phyloP scores from a whole-genome alignment of 495 filamentous ascomycete genomes.

The Podospora conica region DNA sequence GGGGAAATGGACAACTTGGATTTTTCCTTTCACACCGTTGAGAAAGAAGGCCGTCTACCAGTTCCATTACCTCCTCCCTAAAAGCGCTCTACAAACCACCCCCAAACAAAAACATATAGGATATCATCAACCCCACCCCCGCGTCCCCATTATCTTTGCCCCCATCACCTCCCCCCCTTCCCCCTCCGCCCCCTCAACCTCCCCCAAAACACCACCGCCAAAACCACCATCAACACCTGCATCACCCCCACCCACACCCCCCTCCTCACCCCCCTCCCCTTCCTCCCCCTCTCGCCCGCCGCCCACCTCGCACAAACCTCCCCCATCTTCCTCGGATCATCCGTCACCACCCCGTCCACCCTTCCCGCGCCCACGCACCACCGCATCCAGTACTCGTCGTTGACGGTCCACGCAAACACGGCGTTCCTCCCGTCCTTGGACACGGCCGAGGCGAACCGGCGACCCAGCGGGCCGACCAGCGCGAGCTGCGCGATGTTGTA shows the following conservation, averaged over 20 bases:
- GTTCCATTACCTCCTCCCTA: not conserved
- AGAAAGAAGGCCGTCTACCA: not conserved
- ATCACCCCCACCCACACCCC: constrained; percentile 16
- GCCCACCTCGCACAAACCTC: constrained; percentile 34
- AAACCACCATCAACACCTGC: constrained; percentile 14
- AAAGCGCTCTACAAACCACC: not conserved
- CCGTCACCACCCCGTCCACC: constrained; percentile 51
- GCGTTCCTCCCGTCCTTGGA: constrained; percentile 44
- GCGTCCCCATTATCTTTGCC: too few relatives aligned
- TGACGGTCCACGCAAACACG: constrained; percentile 81
- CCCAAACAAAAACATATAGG: not conserved
- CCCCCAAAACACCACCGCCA: constrained; percentile 15
- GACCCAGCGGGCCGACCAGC: constrained; percentile 58
- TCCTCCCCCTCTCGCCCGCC: not conserved
- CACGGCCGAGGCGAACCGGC: constrained; percentile 56
- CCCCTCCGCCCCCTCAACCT: constrained; percentile 1
- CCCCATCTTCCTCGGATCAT: constrained; percentile 45
- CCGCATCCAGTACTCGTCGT: constrained; percentile 64
- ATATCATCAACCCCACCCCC: not conserved
- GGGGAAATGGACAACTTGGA: not conserved
- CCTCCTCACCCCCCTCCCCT: constrained; percentile 5
- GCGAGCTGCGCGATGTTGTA: constrained; percentile 69
- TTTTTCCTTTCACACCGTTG: not conserved
- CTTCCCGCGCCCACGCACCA: constrained; percentile 49
- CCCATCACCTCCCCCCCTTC: not conserved